These are phyloP conservation scores for Asterionellopsis glacialis DNA, from an alignment of 108 stramenopile genomes.

Conservation along the genomic window DNA sequence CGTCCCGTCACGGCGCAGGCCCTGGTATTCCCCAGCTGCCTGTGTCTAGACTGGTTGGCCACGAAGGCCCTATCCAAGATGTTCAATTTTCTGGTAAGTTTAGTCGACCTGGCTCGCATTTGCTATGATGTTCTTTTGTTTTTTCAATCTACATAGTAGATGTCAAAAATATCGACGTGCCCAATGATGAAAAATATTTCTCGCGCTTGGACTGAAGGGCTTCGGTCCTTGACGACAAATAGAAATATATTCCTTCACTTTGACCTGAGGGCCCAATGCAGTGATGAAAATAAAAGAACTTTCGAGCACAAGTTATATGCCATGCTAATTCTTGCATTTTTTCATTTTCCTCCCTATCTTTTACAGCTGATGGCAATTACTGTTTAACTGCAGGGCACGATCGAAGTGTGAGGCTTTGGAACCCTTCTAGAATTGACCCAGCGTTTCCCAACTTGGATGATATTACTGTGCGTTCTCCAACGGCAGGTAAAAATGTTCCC, in stretches of 20 bases:
- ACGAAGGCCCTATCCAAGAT: constrained; percentile 62
- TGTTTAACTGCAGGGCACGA: constrained; percentile 78
- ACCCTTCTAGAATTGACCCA: constrained; percentile 75
- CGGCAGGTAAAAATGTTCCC: constrained; percentile 3
- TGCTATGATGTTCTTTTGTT: not conserved
- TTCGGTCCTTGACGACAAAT: constrained; percentile 6
- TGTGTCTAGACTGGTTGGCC: constrained; percentile 47
- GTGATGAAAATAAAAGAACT: too few species aligned
- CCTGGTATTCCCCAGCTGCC: constrained; percentile 27
- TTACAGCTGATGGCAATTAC: constrained; percentile 60
- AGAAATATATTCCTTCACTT: constrained; percentile 33
- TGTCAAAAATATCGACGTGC: not conserved
- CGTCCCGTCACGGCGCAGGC: constrained; percentile 9
- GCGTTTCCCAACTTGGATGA: constrained; percentile 19
- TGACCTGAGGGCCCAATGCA: constrained; percentile 19
- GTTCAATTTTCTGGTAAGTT: constrained; percentile 29
- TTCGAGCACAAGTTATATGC: too few species aligned
- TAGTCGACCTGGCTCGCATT: not conserved
- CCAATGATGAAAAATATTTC: constrained; percentile 14
- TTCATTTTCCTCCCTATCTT: constrained; percentile 2
- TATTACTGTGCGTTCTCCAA: not conserved
- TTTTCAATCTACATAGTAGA: too few species aligned
- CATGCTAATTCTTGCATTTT: not conserved
- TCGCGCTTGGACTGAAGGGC: constrained; percentile 16
- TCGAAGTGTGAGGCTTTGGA: constrained; percentile 76